These are phyloP conservation scores for Fragosphaeria purpurea DNA, from an alignment of 2,329 filamentous ascomycete species.

Conservation along the genomic window DNA sequence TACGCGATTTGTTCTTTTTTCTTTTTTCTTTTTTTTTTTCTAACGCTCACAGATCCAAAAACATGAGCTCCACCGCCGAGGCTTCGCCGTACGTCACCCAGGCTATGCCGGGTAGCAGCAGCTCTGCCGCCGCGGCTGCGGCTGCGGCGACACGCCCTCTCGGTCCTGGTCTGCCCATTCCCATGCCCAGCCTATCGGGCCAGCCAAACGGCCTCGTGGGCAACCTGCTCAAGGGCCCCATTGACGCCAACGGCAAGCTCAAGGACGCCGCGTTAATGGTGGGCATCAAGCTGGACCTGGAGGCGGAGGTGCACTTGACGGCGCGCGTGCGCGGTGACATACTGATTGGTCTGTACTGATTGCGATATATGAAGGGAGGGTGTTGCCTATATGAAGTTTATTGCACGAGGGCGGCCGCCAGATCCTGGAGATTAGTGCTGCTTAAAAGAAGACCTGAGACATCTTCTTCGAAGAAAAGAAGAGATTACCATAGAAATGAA, in stretches of 20 bases:
- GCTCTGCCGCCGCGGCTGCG: conserved; percentile 6
- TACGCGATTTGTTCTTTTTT: neutral
- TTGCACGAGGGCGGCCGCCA: no score
- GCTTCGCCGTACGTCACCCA: conserved; percentile 9
- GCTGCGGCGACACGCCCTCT: conserved; percentile 5
- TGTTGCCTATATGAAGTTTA: no score
- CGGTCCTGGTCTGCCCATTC: conserved; percentile 15
- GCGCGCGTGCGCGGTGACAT: conserved; percentile 52
- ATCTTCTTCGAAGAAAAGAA: neutral
- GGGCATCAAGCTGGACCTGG: conserved; percentile 53
- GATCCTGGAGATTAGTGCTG: conserved; percentile 7
- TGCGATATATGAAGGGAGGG: neutral
- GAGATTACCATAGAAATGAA: no score
- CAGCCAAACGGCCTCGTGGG: conserved; percentile 25
- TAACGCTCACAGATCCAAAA: conserved; percentile 7
- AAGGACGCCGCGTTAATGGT: conserved; percentile 49
- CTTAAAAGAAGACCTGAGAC: no score
- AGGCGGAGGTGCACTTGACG: conserved; percentile 53
- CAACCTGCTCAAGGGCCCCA: conserved; percentile 45
- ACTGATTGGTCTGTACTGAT: conserved; percentile 45
- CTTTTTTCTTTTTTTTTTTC: neutral
- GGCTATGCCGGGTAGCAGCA: conserved; percentile 6
- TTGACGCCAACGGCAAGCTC: conserved; percentile 45
- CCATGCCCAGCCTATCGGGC: conserved; percentile 27
- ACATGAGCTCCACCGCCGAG: conserved; percentile 10